Base-by-base conservation (phyloP, 164 flowering plant genomes). In the Sextonia rubra region DNA sequence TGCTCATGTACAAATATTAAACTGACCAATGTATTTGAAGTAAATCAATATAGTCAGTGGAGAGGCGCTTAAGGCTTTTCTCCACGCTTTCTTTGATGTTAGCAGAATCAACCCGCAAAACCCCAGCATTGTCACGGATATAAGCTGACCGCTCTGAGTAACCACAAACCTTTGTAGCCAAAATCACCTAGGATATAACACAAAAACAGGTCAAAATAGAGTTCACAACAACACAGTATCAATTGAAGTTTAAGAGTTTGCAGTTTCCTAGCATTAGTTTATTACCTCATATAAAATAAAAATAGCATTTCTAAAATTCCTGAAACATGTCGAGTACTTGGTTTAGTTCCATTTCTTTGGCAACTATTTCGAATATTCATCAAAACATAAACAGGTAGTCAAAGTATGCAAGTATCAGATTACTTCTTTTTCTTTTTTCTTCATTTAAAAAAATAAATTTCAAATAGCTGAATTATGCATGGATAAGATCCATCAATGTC, bases 11-110 rank as follows among this genome's bases (percentile, higher is more conserved):
- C 20, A 2, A 70, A 24, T 8, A 3, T 68, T 5, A 63, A 69
- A 74, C 83, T 81, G 72, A 94, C 99, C 99, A 94, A 77, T 94
- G 99, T 77, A 92, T 92, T 87, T 94, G 99, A 78, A 94, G 76
- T 64, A 94, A 84, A 80, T 94, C 99, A 82, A 92, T 94, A 83
- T 91, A 94, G 79, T 94, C 97, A 55, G 93, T 91, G 77, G 83
- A 80, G 63, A 92, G 90, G 67, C 97, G 91, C 82, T 87, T 86
- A 58, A 94, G 95, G 79, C 97, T 94, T 79, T 94, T 89, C 82
- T 94, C 99, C n/a, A 91, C 96, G 80, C 97, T 92, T 78, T 92
- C 97, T 78, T 73, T 87, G 27, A 94, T 89, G 76, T 94, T 94
- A 77, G 87, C 90, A 69, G 91, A 91, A 92, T 94, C 97, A 77